These are phyloP conservation scores for Alternaria infectoria DNA, from an alignment of 2,329 filamentous ascomycete genomes.

Conservation along the genomic window DNA sequence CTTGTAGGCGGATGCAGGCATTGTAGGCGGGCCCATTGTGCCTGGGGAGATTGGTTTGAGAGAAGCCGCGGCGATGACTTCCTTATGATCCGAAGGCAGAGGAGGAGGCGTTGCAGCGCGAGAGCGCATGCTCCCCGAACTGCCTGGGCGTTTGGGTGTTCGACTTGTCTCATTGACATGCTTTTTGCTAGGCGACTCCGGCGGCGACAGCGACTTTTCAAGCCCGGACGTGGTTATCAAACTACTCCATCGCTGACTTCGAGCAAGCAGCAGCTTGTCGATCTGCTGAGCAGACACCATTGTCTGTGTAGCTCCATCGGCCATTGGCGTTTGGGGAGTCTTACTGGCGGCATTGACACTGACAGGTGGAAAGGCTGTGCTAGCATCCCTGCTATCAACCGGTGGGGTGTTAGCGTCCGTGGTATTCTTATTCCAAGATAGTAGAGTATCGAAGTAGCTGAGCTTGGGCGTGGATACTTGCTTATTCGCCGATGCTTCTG, in stretches of 20 bases:
- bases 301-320: slow-evolving; percentile 82
- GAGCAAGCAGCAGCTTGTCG: slow-evolving; percentile 73
- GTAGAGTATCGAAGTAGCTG: slow-evolving; percentile 52
- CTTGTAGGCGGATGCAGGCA: slow-evolving; percentile 78
- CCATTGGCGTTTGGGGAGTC: slow-evolving; percentile 50
- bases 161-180: slow-evolving; percentile 35
- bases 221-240: slow-evolving; percentile 37
- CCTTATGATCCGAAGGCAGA: slow-evolving; percentile 80
- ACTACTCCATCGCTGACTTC: slow-evolving; percentile 44
- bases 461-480: slow-evolving; percentile 41
- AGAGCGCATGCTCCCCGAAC: slow-evolving; percentile 70
- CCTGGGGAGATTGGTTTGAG: slow-evolving; percentile 57
- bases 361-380: slow-evolving; percentile 33
- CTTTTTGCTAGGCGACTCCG: slow-evolving; percentile 45
- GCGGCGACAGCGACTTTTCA: slow-evolving; percentile 40
- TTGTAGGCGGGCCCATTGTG: slow-evolving; percentile 82
- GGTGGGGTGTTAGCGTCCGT: slow-evolving; percentile 2
- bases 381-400: slow-evolving; percentile 18
- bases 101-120: slow-evolving; percentile 67
- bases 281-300: slow-evolving; percentile 81
- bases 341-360: slow-evolving; percentile 31
- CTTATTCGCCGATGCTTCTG: slow-evolving; percentile 13
- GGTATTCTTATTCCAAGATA: slow-evolving; percentile 53
- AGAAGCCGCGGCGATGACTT: slow-evolving; percentile 80
- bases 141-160: slow-evolving; percentile 67